Percentiles rank a stretch among this genome's conserved stretches.
Evolutionary conservation across 208 protist species (phyloP).

Genomic region (Trichomonas tenax): DNA sequence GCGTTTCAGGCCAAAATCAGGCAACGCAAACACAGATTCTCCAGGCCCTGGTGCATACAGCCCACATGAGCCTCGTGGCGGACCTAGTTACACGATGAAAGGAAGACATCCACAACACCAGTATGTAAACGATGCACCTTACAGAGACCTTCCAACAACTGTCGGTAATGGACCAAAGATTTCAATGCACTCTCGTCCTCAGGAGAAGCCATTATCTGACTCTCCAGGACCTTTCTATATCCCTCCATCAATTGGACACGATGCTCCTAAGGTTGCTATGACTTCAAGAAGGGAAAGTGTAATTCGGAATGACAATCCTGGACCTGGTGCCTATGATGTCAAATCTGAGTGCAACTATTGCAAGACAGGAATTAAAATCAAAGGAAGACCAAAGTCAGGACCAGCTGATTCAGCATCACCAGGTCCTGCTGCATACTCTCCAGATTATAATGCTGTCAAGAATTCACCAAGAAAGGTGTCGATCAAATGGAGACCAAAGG

Average conservation of each 20-base stretch:
- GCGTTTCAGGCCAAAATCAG: neutral
- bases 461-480: neutral
- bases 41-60: neutral
- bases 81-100: neutral
- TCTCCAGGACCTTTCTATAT: neutral
- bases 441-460: neutral
- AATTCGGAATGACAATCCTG: neutral
- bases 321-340: neutral
- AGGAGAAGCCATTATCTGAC: neutral
- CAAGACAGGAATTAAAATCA: no score
- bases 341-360: no score
- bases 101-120: neutral
- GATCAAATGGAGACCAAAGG: neutral
- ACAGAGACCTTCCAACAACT: neutral
- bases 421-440: neutral
- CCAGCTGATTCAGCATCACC: neutral
- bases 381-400: neutral
- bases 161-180: neutral
- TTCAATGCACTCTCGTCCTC: neutral
- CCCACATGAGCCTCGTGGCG: neutral
- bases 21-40: neutral
- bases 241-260: neutral
- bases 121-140: neutral
- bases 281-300: neutral
- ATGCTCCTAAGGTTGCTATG: neutral